Evolutionary conservation across 352 stramenopile species (phyloP), one percentile per base, ranked within the genome.

Genomic region (Phytophthora pisi): DNA sequence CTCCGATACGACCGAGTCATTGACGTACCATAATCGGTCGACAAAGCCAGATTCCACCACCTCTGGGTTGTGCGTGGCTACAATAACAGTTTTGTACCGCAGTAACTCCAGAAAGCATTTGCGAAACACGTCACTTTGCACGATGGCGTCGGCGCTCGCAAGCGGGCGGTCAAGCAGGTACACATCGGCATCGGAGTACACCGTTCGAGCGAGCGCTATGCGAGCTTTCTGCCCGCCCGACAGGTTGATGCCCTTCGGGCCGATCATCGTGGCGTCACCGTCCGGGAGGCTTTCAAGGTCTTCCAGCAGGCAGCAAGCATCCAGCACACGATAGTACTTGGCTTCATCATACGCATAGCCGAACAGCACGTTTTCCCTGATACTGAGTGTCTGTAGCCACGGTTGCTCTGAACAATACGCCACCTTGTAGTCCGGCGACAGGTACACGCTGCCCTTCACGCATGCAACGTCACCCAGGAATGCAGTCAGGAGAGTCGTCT

Each of bases 291-390:
- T 66, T 16, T 78, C 65, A 13, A 89, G 70, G 24, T 89, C 80
- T 34, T 72, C 70, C 16, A 86, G n/a, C 42, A 89, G 66, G 24
- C 78, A 80, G 23, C 78, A 88, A 15, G 64, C 74, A 30, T 85
- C 75, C n/a, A 89, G 43, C 1, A 86, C 73, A 5, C 70, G 57
- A 53, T 57, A 57, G 45, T 90, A 88, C 57, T 80, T 83, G 13
- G 38, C 20, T 53, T 76, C 71, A 51, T 84, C 59, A 38, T 75
- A 92, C 5, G 56, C 57, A 23, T 81, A 75, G 15, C 93, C 92
- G 72, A 98, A 99, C 11, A 98, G 70, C 54, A 99, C 95, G 72
- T 99, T 99, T 34, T 98, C 89, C 6, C 78, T 77, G 1, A 99
- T 68, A 7, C 89, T 97, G 20, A 90, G 92, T 70, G 98, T 98